phyloP scores from a whole-genome alignment of 352 stramenopile genomes.

The Globisporangium parvum region DNA sequence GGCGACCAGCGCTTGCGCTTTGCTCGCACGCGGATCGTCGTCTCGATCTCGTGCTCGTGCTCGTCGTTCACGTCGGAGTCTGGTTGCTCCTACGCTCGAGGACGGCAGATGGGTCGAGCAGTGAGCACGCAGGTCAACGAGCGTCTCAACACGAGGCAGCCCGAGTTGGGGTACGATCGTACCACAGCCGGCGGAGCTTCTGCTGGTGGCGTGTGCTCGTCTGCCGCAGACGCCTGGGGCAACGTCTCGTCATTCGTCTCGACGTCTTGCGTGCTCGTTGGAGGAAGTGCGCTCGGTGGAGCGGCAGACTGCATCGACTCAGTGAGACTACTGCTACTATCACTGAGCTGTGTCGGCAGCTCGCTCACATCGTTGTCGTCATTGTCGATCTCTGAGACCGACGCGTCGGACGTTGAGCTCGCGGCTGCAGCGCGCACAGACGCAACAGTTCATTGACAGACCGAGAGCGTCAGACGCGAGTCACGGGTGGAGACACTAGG shows the following conservation, averaged over 20 bases:
- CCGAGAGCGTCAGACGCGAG: not conserved
- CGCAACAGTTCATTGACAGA: not conserved
- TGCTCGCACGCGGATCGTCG: not conserved
- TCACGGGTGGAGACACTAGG: not conserved
- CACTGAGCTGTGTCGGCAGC: not conserved
- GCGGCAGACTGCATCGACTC: too few species aligned
- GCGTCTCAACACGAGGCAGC: not conserved
- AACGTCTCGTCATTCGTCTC: not conserved
- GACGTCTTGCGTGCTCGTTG: too few species aligned
- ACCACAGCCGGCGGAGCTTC: not conserved
- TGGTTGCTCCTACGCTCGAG: not conserved
- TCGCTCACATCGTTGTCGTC: not conserved
- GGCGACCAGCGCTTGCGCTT: constrained; percentile 44
- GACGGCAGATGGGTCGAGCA: too few species aligned
- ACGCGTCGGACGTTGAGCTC: constrained; percentile 5
- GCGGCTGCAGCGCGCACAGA: not conserved
- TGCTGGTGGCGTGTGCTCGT: not conserved
- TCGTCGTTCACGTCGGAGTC: constrained; percentile 3
- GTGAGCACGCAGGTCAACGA: not conserved
- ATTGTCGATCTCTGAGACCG: constrained; percentile 4
- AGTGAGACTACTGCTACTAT: not conserved
- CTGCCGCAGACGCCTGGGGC: not conserved
- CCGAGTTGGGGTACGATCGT: not conserved
- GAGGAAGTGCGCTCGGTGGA: too few species aligned
- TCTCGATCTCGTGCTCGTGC: not conserved